Percentiles rank a stretch among this genome's conserved stretches.
Evolutionary conservation across 2,329 filamentous ascomycete genomes (phyloP).

Genomic region (Aspergillus caelatus): DNA sequence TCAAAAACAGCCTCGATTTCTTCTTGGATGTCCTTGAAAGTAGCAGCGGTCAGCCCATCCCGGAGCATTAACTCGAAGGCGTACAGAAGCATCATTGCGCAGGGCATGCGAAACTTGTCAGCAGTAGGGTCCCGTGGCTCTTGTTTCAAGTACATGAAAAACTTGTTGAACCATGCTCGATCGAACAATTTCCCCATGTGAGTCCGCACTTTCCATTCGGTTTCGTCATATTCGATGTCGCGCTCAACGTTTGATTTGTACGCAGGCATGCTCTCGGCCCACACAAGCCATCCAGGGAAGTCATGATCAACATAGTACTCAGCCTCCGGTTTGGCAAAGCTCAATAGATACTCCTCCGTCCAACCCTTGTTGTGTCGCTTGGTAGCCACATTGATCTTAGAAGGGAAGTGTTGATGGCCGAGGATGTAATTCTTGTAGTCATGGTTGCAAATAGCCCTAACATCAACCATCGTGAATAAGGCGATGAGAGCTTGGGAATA

Average conservation of each 20-base stretch:
- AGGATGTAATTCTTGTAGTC: slow-evolving; percentile 84
- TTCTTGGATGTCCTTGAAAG: slow-evolving; percentile 84
- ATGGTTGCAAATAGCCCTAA: slow-evolving; percentile 82
- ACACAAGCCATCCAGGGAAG: slow-evolving; percentile 94
- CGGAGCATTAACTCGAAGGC: slow-evolving; percentile 84
- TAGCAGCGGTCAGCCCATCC: slow-evolving; percentile 73
- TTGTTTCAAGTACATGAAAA: slow-evolving; percentile 93
- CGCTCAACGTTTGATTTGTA: slow-evolving; percentile 69
- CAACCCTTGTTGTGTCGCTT: slow-evolving; percentile 74
- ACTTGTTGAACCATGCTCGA: slow-evolving; percentile 81
- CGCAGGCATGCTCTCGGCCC: slow-evolving; percentile 84
- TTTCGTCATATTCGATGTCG: slow-evolving; percentile 76
- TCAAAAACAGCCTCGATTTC: slow-evolving; percentile 77
- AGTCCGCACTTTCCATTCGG: slow-evolving; percentile 72
- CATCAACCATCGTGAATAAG: slow-evolving; percentile 82
- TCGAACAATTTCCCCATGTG: slow-evolving; percentile 82
- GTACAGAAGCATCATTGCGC: slow-evolving; percentile 83
- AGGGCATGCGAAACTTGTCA: slow-evolving; percentile 88
- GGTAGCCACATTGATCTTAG: slow-evolving; percentile 74
- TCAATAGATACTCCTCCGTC: slow-evolving; percentile 75
- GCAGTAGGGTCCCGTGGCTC: slow-evolving; percentile 80
- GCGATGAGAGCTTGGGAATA: slow-evolving; percentile 80
- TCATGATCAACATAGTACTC: slow-evolving; percentile 92
- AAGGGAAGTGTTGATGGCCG: slow-evolving; percentile 75
- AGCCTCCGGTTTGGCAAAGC: slow-evolving; percentile 75